A percentile compares a stretch with the other conserved stretches of the same genome.
Conservation (phyloP, 2,329 filamentous ascomycete genomes). For the Scedosporium boydii region DNA sequence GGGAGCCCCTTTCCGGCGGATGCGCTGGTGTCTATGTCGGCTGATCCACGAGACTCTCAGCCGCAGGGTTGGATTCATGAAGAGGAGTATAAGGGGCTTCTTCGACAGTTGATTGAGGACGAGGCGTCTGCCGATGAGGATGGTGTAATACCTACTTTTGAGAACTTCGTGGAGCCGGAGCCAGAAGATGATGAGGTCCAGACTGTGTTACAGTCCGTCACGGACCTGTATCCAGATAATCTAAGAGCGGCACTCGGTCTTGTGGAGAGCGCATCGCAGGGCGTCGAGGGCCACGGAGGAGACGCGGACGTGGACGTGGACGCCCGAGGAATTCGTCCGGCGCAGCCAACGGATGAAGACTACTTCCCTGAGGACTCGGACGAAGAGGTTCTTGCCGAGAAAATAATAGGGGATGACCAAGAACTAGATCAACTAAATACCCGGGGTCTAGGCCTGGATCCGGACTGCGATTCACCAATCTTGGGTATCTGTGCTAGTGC, state of each 20-base stretch:
- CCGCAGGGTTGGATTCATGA: conserved; percentile 90
- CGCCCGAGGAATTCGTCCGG: conserved; percentile 44
- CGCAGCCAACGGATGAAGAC: conserved; percentile 36
- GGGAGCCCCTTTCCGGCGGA: conserved; percentile 75
- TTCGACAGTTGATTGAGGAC: conserved; percentile 51
- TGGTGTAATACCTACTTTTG: conserved; percentile 41
- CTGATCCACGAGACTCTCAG: conserved; percentile 61
- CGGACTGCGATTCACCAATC: conserved; percentile 1
- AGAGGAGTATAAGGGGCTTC: conserved; percentile 63
- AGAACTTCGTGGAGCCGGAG: conserved; percentile 50
- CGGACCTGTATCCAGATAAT: conserved; percentile 72
- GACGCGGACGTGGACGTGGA: conserved; percentile 57
- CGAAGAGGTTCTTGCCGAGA: conserved; percentile 30
- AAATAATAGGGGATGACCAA: not conserved
- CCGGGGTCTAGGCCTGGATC: not conserved
- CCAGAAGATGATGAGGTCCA: conserved; percentile 53
- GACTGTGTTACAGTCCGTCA: conserved; percentile 73
- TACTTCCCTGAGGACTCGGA: conserved; percentile 43
- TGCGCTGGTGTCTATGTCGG: conserved; percentile 80
- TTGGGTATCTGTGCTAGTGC: conserved; percentile 33
- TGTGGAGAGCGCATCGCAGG: conserved; percentile 11
- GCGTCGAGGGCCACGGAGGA: conserved; percentile 21
- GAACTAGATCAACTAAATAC: not conserved
- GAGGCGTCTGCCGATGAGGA: conserved; percentile 46
- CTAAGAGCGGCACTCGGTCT: conserved; percentile 39